Evolutionary conservation across 169 alveolate species (phyloP).

Genomic region (Theileria parva): DNA sequence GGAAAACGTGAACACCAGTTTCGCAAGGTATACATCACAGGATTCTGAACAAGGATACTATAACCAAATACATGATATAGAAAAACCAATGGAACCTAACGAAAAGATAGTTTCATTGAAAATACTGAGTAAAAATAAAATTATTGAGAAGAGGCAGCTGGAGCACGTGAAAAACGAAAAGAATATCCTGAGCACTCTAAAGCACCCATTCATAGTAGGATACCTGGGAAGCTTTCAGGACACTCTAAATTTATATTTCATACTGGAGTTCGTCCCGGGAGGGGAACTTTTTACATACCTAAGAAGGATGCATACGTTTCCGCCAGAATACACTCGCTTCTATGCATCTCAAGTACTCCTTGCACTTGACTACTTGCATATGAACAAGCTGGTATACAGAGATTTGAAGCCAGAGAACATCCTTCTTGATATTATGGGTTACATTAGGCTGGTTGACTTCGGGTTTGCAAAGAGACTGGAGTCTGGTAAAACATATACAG

Average conservation of each 20-base stretch:
- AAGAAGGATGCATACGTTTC: conserved; percentile 54
- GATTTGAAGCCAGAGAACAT: conserved; percentile 86
- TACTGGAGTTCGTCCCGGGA: conserved; percentile 81
- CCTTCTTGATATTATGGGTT: conserved; percentile 74
- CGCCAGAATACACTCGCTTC: conserved; percentile 66
- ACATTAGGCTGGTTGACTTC: conserved; percentile 80
- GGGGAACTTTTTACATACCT: conserved; percentile 80
- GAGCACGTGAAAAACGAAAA: conserved; percentile 70
- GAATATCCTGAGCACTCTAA: conserved; percentile 59
- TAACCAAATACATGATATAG: background rate
- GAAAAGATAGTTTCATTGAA: conserved; percentile 65
- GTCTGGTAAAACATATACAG: conserved; percentile 59
- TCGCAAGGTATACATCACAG: background rate
- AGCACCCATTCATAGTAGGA: conserved; percentile 80
- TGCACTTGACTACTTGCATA: conserved; percentile 80
- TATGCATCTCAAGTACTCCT: conserved; percentile 76
- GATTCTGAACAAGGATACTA: background rate
- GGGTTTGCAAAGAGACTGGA: conserved; percentile 77
- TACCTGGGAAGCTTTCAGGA: conserved; percentile 77
- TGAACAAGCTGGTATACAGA: conserved; percentile 76
- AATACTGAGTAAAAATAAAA: conserved; percentile 69
- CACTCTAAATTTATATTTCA: conserved; percentile 68
- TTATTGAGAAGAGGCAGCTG: conserved; percentile 66
- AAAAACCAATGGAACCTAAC: background rate
- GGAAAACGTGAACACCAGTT: background rate